Base-by-base conservation (phyloP, 352 stramenopile species). In the Phytophthora sp. region DNA sequence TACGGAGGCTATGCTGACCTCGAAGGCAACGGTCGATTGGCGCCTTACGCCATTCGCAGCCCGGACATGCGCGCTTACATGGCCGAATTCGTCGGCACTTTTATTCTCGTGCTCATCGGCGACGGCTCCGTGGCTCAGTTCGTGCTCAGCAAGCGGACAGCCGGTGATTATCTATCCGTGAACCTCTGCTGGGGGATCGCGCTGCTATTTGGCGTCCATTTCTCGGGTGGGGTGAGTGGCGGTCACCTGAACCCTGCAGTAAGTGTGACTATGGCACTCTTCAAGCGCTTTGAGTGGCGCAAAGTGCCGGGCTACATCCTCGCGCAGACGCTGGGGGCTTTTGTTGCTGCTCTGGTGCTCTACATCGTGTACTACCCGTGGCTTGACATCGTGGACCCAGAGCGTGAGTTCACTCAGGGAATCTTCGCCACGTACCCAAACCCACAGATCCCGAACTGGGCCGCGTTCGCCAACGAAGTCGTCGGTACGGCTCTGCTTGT, bases 241-340 rank as follows among this genome's bases (percentile, higher is more conserved):
- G 80, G 76, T 31, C 82, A 91, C 50, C 41, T 91, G 9, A 91
- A 91, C 67, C 80, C 80, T 12, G 78, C 82, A 0, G 75, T 91
- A 7, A 86, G 78, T 7, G 46, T 86, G 11, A 79, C 76, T 3
- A 71, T 88, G 31, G 80, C 78, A 7, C 31, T 79, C 31, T 88
- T 81, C 70, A 66, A 76, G 20, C 71, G 73, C 9, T 74, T 91
- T 27, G 67, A 81, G 57, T 88, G 77, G 79, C 50, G 55, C 49
- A 86, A 88, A 42, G 68, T 86, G 2, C 77, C 74, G 0, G 72
- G 70, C 27, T 90, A 88, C 63, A 68, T 84, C 13, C 9, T 84
- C 2, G 66, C 77, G 4, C 82, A 90, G 53, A 73, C 77, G 0
- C 18, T 76, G 12, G 82, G 77, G 2, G 77, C 71, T 7, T 89